Base-by-base conservation (phyloP, 2,329 filamentous ascomycete genomes). In the Penicillium brasilianum region DNA sequence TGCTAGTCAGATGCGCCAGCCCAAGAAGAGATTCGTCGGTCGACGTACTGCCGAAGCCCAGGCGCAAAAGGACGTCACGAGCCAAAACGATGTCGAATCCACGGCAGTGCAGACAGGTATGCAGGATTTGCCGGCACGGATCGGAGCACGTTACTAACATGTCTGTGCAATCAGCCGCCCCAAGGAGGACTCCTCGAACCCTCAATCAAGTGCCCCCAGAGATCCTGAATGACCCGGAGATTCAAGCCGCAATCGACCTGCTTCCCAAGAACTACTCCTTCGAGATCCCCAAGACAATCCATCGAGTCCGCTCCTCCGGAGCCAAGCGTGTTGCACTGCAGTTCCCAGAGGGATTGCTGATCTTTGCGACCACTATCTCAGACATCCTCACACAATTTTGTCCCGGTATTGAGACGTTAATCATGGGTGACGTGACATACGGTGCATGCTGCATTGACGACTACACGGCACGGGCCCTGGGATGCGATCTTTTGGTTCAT, bases 391-490 rank as follows among this genome's bases (percentile, higher is more conserved):
- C 91, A 0, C 90, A 93, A 74, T 99, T 99, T 81, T 99, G 95
- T 73, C 90, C 92, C 0, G 93, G 91, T 1, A 90, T 90, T 43
- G 92, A 96, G 75, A 98, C 94, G 1, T 83, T 98, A 57, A 99
- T 99, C 76, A 99, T 99, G 95, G 95, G 95, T 63, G 95, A 99
- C 75, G 95, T 99, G 46, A 99, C 95, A 0, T 99, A 99, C 76
- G 95, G 95, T 65, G 95, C 95, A 22, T 99, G 95, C 82, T 99
- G 95, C 74, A 97, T 99, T 70, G 95, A 99, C 76, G 95, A 99
- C 79, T 99, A 96, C 79, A 99, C 95, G 0, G 96, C 95, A 1
- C 85, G 94, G 48, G 95, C 96, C 0, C 85, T 99, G 22, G 95
- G 93, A 1, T 99, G 95, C 75, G 95, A 99, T 70, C 82, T 99